Evolutionary conservation across 768 basidiomycete genomes (phyloP), one percentile per base, ranked within the genome.

Genomic region (Pisolithus tinctorius): DNA sequence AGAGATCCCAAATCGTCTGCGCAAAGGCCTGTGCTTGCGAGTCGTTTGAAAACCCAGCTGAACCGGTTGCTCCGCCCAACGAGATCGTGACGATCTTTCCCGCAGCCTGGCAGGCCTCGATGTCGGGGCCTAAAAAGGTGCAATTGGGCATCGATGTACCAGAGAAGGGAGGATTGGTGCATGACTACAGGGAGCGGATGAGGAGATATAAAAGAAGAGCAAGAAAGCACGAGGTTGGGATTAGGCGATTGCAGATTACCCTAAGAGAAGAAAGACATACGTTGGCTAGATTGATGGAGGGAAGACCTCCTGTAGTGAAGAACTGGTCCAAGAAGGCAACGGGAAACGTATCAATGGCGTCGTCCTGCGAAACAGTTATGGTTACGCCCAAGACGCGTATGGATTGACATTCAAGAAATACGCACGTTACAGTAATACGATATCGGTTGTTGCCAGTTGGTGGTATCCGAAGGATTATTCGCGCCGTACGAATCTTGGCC

Each of bases 61-160:
- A 73, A 16, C 84, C 86, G 2, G 78, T 78, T 2, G 81, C 82
- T 20, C 83, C 83, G 31, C 83, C 82, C 30, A 82, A 64, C 37
- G 79, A 80, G 23, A 81, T 62, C 11, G 80, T 81, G 25, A 81
- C 60, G 20, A 79, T 71, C 59, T 84, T 84, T 3, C 83, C 83
- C 47, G 77, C 78, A 25, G 72, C 66, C 64, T 88, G 86, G 64
- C 87, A 88, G 34, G 75, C 69, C 54, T 74, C 55, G 58, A 89
- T 88, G 55, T 82, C 80, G 4, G 76, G 56, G 1, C 82, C 82
- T 36, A 88, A 68, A 54, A 75, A 75, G 4, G 71, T 60, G 60
- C 87, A 88, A 60, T 87, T 72, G 9, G 82, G 76, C 26, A 88
- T 74, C 30, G 71, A 65, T 16, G 82, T 83, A 20, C 83, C 84